Base-by-base conservation (phyloP, 257 asterid species). In the Thymus quinquecostatus region DNA sequence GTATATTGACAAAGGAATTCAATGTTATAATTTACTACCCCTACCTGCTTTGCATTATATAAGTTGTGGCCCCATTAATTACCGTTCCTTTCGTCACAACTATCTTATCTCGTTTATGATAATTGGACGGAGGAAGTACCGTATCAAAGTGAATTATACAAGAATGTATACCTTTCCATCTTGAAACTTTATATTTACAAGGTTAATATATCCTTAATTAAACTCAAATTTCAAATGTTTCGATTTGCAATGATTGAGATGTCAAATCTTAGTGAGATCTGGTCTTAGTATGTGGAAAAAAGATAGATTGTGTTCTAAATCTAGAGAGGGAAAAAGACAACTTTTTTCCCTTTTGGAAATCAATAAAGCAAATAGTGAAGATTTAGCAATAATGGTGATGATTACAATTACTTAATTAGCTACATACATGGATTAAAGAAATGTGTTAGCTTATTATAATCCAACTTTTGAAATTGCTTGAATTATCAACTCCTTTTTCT, bases 311-410 rank as follows among this genome's bases (percentile, higher is more conserved):
- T 13, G 28, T 49, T 49, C 21, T 4, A 49, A 49, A n/a, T 49
- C 4, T 21, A 21, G 21, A 21, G 21, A 21, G 21, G 21, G 21
- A 21, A 21, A 21, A n/a, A 5, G 2, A 3, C 27, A 21, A 21
- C 33, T 21, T 54, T 14, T 53, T 54, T 10, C 27, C 33, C 33
- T 14, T 57, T 69, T 27, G 72, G 56, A 63, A 32, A 4, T 55
- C 59, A 5, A 29, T 7, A 63, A 78, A 68, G 76, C 74, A 74
- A 74, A 10, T 32, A 66, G 66, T 58, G 9, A 58, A 36, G 4
- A 21, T 21, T 36, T 36, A 3, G 40, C 40, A 38, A 38, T 4
- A 34, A 34, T 34, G 4, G 38, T 34, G 38, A 4, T 38, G 8
- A 38, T 38, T 38, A 38, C 21, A 21, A 21, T 21, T 21, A 21